A percentile compares a stretch with the other conserved stretches of the same genome.
phyloP scores from a whole-genome alignment of 1,284 basidiomycete genomes.

The Cryptococcus sp. region DNA sequence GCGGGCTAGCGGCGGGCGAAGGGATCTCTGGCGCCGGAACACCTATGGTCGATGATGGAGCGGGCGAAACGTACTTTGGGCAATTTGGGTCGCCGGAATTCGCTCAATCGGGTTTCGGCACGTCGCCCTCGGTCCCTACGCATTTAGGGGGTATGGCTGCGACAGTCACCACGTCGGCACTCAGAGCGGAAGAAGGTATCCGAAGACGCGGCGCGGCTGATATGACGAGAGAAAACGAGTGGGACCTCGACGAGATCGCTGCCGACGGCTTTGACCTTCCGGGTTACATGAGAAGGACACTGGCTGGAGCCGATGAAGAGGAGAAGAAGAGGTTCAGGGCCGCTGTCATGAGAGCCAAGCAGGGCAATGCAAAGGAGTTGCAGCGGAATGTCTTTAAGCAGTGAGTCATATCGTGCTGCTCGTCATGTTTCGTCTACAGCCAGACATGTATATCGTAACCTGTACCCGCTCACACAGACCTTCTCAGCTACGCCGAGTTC shows the following conservation, averaged over 20 bases:
- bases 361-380: constrained; percentile 45
- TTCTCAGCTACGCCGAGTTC: constrained; percentile 85
- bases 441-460: too few species aligned
- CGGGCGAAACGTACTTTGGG: constrained; percentile 25
- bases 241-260: constrained; percentile 67
- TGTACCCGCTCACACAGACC: neutral
- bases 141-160: constrained; percentile 9
- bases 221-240: constrained; percentile 46
- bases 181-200: constrained; percentile 35
- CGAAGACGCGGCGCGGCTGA: constrained; percentile 32
- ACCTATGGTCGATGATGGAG: constrained; percentile 19
- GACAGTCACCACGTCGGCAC: constrained; percentile 14
- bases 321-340: constrained; percentile 50
- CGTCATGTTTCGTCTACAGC: too few species aligned
- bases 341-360: constrained; percentile 44
- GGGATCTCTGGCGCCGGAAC: constrained; percentile 13
- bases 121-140: neutral
- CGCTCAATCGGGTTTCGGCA: constrained; percentile 21
- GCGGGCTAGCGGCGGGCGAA: constrained; percentile 25
- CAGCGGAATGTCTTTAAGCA: constrained; percentile 88
- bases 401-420: constrained; percentile 55
- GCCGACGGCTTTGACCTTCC: constrained; percentile 74
- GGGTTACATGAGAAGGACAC: constrained; percentile 38
- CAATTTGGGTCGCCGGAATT: constrained; percentile 37
- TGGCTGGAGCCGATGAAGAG: constrained; percentile 51